These are phyloP conservation scores for Lathyrus aphaca DNA, from an alignment of 306 rosid genomes.

Conservation along the genomic window DNA sequence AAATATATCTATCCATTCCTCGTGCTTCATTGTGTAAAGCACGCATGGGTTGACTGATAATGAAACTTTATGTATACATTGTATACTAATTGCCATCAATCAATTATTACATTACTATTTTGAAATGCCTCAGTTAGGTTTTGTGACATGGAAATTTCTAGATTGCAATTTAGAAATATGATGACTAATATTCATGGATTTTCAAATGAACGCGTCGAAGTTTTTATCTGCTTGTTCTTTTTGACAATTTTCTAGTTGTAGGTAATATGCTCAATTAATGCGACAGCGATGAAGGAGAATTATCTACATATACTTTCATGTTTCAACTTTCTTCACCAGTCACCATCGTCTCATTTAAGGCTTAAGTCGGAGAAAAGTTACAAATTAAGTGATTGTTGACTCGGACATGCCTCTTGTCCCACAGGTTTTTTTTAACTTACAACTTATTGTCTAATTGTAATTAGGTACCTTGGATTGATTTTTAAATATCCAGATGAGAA, in stretches of 20 bases:
- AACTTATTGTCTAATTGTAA: too few relatives aligned
- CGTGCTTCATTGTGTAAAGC: slow-evolving; percentile 17
- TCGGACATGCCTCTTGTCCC: neutral
- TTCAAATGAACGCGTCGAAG: slow-evolving; percentile 7
- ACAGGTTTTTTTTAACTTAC: too few relatives aligned
- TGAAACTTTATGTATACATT: slow-evolving; percentile 17
- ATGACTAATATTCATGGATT: too few relatives aligned
- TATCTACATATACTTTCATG: neutral
- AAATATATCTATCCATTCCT: neutral
- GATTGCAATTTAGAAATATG: too few relatives aligned
- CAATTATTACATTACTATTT: slow-evolving; percentile 1
- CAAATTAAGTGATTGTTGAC: neutral
- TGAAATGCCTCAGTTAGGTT: slow-evolving; percentile 1
- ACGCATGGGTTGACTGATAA: slow-evolving; percentile 36
- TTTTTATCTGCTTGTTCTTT: too few relatives aligned
- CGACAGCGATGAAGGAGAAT: slow-evolving; percentile 7
- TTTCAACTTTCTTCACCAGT: neutral
- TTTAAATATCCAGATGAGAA: too few relatives aligned
- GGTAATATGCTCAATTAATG: too few relatives aligned
- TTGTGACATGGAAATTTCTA: neutral
- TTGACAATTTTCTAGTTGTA: too few relatives aligned
- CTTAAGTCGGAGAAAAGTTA: neutral
- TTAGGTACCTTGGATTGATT: too few relatives aligned
- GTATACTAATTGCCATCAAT: neutral
- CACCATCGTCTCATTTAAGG: neutral